phyloP scores from a whole-genome alignment of 257 asterid species.

The Nicotiana obtusifolia region DNA sequence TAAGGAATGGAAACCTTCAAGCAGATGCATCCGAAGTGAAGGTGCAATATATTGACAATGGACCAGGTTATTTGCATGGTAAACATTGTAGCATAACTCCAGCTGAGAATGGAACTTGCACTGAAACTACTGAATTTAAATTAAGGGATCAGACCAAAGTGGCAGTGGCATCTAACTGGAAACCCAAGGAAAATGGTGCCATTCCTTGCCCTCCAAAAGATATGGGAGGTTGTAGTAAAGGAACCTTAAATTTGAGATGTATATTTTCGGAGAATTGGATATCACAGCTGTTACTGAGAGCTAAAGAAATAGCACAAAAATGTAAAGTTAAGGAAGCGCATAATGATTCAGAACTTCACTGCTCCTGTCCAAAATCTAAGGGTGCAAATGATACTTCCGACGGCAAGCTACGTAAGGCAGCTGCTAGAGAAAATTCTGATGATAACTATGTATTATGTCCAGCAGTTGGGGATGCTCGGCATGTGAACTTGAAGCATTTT shows the following conservation, averaged over 20 bases:
- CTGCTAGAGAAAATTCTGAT: constrained; percentile 44
- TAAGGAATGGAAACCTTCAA: constrained; percentile 48
- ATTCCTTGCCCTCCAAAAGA: constrained; percentile 49
- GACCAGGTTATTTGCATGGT: constrained; percentile 49
- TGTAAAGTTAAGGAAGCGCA: constrained; percentile 14
- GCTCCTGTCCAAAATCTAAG: constrained; percentile 35
- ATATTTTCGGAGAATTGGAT: constrained; percentile 28
- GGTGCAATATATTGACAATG: constrained; percentile 21
- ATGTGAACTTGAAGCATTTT: constrained; percentile 60
- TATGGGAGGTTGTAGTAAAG: constrained; percentile 59
- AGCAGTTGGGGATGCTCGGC: constrained; percentile 42
- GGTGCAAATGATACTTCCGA: constrained; percentile 18
- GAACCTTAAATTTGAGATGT: constrained; percentile 42
- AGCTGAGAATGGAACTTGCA: neutral
- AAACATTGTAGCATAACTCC: neutral
- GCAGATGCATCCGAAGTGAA: constrained; percentile 31
- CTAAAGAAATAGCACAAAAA: constrained; percentile 29
- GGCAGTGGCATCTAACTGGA: constrained; percentile 32
- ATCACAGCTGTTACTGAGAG: constrained; percentile 41
- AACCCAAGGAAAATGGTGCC: constrained; percentile 37
- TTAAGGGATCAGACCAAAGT: neutral
- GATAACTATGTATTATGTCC: constrained; percentile 75
- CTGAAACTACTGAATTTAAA: neutral
- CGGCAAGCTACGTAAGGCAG: constrained; percentile 42
- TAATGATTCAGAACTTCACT: constrained; percentile 18